phyloP scores from a whole-genome alignment of 2,329 filamentous ascomycete genomes.

The Hypoxylon sp. region DNA sequence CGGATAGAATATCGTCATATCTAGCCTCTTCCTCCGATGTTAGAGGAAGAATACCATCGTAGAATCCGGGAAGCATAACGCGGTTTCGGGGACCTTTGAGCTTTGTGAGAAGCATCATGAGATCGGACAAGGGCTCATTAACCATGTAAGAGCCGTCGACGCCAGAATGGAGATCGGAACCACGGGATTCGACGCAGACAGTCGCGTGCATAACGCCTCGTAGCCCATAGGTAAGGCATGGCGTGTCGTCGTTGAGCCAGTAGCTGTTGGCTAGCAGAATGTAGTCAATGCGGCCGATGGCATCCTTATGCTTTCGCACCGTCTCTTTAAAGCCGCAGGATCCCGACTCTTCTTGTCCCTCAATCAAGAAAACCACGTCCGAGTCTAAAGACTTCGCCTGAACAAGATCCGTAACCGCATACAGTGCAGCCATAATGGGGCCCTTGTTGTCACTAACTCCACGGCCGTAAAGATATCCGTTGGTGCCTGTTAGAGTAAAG shows the following conservation, averaged over 20 bases:
- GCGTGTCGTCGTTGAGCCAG: conserved; percentile 95
- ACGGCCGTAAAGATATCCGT: conserved; percentile 92
- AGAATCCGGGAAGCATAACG: conserved; percentile 87
- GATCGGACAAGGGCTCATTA: conserved; percentile 90
- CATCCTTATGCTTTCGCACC: conserved; percentile 78
- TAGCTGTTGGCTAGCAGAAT: conserved; percentile 97
- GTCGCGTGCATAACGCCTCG: conserved; percentile 94
- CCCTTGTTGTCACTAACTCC: conserved; percentile 99
- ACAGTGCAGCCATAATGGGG: conserved; percentile 90
- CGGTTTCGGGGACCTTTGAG: conserved; percentile 83
- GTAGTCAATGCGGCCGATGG: conserved; percentile 92
- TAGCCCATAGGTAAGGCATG: conserved; percentile 93
- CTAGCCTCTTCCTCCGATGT: conserved; percentile 78
- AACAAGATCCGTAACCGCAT: conserved; percentile 88
- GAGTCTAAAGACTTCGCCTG: conserved; percentile 84
- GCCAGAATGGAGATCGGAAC: conserved; percentile 91
- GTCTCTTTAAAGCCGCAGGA: conserved; percentile 90
- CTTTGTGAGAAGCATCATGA: conserved; percentile 82
- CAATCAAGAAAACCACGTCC: conserved; percentile 92
- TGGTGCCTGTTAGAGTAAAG: conserved; percentile 86
- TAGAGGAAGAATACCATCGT: conserved; percentile 80
- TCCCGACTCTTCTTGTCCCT: conserved; percentile 95
- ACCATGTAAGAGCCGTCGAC: conserved; percentile 94
- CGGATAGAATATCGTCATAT: conserved; percentile 83
- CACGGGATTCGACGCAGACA: conserved; percentile 82